Conservation (phyloP, 345 rosid genomes). For the Erucastrum elatum region DNA sequence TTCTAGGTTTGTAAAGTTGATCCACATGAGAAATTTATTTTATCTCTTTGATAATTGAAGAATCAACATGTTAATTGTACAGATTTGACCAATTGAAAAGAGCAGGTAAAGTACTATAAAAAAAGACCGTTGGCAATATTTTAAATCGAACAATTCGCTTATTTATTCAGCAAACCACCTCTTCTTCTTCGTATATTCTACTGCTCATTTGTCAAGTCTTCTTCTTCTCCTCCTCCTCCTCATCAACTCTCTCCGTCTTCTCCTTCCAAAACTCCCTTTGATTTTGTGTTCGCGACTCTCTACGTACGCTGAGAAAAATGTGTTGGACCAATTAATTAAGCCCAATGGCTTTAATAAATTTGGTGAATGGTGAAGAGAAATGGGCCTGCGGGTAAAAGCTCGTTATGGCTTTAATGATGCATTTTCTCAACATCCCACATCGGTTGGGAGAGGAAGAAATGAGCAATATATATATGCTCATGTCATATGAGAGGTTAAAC, state of each 20-base stretch:
- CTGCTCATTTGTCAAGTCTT: not conserved
- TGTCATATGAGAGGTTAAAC: too few species aligned
- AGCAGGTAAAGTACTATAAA: not conserved
- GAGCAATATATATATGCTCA: too few species aligned
- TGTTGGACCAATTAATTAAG: too few species aligned
- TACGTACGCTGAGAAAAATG: not conserved
- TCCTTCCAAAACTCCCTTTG: not conserved
- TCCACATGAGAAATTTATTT: not conserved
- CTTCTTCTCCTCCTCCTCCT: not conserved
- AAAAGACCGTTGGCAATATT: not conserved
- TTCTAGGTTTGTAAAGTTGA: not conserved
- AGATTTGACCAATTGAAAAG: not conserved
- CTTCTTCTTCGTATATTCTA: not conserved
- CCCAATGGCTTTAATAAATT: too few species aligned
- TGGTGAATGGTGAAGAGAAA: too few species aligned
- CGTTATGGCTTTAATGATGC: too few species aligned
- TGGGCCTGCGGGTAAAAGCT: too few species aligned
- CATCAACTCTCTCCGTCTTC: conserved; percentile 14
- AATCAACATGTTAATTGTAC: not conserved
- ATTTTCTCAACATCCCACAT: too few species aligned
- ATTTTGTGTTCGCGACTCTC: not conserved
- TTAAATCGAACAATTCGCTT: conserved; percentile 18
- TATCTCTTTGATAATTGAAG: not conserved
- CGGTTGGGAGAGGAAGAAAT: too few species aligned
- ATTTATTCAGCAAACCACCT: not conserved